Percentiles rank a stretch among this genome's conserved stretches.
Evolutionary conservation across 2,329 filamentous ascomycete genomes (phyloP).

Genomic region (Metarhizium guizhouense): DNA sequence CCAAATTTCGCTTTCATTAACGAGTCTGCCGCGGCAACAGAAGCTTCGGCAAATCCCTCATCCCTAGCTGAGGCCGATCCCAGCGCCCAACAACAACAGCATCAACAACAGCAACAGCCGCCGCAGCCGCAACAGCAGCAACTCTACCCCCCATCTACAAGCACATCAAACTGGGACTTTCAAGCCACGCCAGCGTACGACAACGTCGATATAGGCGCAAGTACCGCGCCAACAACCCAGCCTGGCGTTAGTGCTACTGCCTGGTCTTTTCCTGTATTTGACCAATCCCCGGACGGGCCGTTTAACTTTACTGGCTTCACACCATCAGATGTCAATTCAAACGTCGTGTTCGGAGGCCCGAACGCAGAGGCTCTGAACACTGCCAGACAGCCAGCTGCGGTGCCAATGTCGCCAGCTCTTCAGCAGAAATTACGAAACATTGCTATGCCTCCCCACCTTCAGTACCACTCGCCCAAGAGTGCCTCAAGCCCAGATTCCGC

Average conservation of each 20-base stretch:
- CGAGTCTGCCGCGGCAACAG: constrained; percentile 19
- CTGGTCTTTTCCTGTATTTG: constrained; percentile 26
- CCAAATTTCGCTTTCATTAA: constrained; percentile 28
- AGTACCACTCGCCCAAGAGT: constrained; percentile 50
- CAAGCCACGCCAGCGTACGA: constrained; percentile 39
- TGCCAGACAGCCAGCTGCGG: constrained; percentile 8
- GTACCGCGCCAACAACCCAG: constrained; percentile 23
- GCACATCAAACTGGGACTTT: constrained; percentile 35
- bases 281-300: constrained; percentile 23
- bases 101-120: no score
- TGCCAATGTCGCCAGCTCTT: constrained; percentile 34
- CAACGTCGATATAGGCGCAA: constrained; percentile 30
- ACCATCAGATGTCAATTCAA: constrained; percentile 25
- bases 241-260: constrained; percentile 23
- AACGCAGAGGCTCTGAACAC: constrained; percentile 1
- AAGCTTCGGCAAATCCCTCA: constrained; percentile 22
- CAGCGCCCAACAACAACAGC: constrained; percentile 18
- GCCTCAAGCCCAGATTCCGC: constrained; percentile 50
- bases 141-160: constrained; percentile 13
- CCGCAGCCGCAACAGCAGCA: constrained; percentile 6
- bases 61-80: constrained; percentile 20
- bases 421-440: constrained; percentile 54
- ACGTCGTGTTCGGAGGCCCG: constrained; percentile 19
- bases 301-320: constrained; percentile 22
- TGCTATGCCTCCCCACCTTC: constrained; percentile 54